A percentile compares a stretch with the other conserved stretches of the same genome.
phyloP scores from a whole-genome alignment of 345 rosid species.

The Draba incana region DNA sequence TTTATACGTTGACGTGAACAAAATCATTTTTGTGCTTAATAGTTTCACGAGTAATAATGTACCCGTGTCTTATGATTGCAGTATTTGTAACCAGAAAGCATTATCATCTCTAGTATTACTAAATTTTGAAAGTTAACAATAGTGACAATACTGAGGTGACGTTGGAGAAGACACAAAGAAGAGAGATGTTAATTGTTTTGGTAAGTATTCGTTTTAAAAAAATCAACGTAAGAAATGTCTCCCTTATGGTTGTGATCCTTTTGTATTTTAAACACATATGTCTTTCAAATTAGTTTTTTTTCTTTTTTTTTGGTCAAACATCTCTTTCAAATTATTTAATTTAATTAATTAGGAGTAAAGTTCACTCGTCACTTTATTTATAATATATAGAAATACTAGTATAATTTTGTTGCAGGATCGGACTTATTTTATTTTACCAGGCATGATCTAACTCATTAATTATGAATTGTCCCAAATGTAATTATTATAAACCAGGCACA shows the following conservation, averaged over 20 bases:
- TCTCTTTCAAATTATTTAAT: background rate
- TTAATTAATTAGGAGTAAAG: constrained; percentile 33
- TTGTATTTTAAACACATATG: background rate
- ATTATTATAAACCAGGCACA: no score
- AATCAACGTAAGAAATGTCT: constrained; percentile 20
- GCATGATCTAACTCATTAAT: constrained; percentile 11
- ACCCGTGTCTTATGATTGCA: constrained; percentile 1
- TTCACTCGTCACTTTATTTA: background rate
- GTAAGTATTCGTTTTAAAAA: background rate
- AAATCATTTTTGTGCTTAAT: background rate
- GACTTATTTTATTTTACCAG: background rate
- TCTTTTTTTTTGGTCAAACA: no score
- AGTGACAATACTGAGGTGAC: constrained; percentile 22
- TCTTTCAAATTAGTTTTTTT: background rate
- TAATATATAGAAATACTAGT: background rate
- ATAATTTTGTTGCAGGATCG: background rate
- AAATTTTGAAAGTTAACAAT: background rate
- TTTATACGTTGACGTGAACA: no score
- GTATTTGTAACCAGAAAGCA: constrained; percentile 2
- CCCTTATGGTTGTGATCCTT: constrained; percentile 18
- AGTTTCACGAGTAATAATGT: constrained; percentile 17
- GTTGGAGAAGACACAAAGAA: constrained; percentile 35
- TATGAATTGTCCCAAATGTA: no score
- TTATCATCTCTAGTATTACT: background rate
- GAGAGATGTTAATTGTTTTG: background rate